Conservation (phyloP, 257 asterid genomes). For the Penstemon barbatus region DNA sequence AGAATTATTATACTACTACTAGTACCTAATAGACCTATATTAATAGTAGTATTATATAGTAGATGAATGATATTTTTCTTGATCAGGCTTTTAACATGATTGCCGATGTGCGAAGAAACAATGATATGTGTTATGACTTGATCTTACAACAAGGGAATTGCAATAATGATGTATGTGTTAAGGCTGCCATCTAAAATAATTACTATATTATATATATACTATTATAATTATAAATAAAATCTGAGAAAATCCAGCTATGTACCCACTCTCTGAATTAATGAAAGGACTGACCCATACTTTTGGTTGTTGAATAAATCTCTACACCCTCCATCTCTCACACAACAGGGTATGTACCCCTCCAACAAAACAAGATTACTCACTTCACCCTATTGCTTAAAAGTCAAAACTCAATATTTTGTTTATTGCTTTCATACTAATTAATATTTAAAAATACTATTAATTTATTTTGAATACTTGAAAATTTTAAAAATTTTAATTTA, state of each 20-base stretch:
- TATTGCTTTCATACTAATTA: no score
- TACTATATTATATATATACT: background rate
- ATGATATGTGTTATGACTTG: background rate
- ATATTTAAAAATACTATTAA: no score
- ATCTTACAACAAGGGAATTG: background rate
- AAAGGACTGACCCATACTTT: conserved; percentile 42
- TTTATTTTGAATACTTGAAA: no score
- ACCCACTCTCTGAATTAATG: conserved; percentile 43
- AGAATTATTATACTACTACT: no score
- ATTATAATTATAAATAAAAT: conserved; percentile 2
- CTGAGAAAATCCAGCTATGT: conserved; percentile 31
- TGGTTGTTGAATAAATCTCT: conserved; percentile 42
- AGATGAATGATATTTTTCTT: background rate
- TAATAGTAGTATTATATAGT: no score
- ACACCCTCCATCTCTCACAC: background rate
- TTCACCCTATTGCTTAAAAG: conserved; percentile 12
- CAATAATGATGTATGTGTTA: conserved; percentile 28
- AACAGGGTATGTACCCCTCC: conserved; percentile 31
- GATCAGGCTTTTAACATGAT: background rate
- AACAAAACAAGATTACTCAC: conserved; percentile 38
- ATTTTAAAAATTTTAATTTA: no score
- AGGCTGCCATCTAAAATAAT: conserved; percentile 16
- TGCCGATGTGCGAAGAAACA: background rate
- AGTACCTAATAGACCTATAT: no score
- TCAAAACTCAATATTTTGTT: no score